phyloP scores from a whole-genome alignment of 2,329 filamentous ascomycete genomes.

The Capronia americana region DNA sequence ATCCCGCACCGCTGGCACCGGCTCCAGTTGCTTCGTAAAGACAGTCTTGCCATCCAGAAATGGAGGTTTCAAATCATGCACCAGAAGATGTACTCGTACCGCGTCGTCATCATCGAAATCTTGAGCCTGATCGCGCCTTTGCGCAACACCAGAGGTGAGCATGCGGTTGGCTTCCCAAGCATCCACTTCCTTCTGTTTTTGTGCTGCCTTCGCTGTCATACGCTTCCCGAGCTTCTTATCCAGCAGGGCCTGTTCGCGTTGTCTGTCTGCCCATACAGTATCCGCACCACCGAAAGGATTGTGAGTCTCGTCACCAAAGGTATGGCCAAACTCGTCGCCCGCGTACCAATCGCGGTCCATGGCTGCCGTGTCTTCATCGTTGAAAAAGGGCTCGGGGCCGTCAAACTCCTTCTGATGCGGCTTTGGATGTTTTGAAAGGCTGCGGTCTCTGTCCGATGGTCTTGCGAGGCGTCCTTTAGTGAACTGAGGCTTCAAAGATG shows the following conservation, averaged over 20 bases:
- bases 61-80: slow-evolving; percentile 91
- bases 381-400: slow-evolving; percentile 65
- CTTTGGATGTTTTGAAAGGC: slow-evolving; percentile 41
- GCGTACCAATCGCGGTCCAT: slow-evolving; percentile 93
- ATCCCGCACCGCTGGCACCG: slow-evolving; percentile 89
- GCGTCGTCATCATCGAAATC: slow-evolving; percentile 93
- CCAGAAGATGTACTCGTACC: slow-evolving; percentile 85
- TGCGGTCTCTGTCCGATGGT: slow-evolving; percentile 38
- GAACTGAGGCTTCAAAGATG: slow-evolving; percentile 52
- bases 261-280: slow-evolving; percentile 74
- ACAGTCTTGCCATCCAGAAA: slow-evolving; percentile 94
- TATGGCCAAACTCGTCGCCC: slow-evolving; percentile 82
- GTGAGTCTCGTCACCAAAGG: slow-evolving; percentile 88
- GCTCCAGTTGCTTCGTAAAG: slow-evolving; percentile 96
- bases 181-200: slow-evolving; percentile 93
- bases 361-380: slow-evolving; percentile 73
- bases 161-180: slow-evolving; percentile 99
- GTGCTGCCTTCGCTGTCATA: slow-evolving; percentile 75
- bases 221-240: slow-evolving; percentile 80
- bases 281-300: slow-evolving; percentile 85
- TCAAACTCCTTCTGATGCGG: slow-evolving; percentile 65
- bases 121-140: slow-evolving; percentile 78
- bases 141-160: slow-evolving; percentile 94
- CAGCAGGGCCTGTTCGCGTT: slow-evolving; percentile 73
- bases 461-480: slow-evolving; percentile 47